Evolutionary conservation across 805 yeast species (phyloP).

Genomic region (Sporopachydermia lactativora): DNA sequence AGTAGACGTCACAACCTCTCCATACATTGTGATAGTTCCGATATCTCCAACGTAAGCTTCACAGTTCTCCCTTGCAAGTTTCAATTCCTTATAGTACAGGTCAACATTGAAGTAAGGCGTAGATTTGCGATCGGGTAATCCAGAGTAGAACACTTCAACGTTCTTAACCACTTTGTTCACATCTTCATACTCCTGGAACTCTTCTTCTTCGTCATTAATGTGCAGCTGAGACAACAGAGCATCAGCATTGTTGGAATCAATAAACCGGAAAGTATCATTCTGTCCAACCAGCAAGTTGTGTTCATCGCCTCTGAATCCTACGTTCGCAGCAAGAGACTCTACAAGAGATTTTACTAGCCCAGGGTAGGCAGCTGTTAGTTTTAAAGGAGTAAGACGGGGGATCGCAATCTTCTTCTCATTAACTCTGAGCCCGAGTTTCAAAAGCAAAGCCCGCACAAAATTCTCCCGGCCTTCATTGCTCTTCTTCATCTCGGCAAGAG

Average conservation of each 20-base stretch:
- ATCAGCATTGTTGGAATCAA: slow-evolving; percentile 5
- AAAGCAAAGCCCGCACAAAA: slow-evolving; percentile 44
- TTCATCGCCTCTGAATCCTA: slow-evolving; percentile 23
- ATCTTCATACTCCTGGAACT: slow-evolving; percentile 28
- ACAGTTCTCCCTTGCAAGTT: slow-evolving; percentile 18
- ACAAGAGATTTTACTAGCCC: slow-evolving; percentile 21
- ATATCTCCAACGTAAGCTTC: slow-evolving; percentile 22
- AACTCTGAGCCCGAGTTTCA: slow-evolving; percentile 55
- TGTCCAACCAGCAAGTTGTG: slow-evolving; percentile 33
- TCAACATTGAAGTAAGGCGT: slow-evolving; percentile 66
- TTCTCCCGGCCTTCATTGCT: slow-evolving; percentile 34
- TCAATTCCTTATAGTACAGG: slow-evolving; percentile 35
- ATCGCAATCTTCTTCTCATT: slow-evolving; percentile 32
- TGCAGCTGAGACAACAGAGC: no score
- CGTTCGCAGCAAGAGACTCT: slow-evolving; percentile 15
- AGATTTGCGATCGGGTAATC: slow-evolving; percentile 32
- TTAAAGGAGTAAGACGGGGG: slow-evolving; percentile 60
- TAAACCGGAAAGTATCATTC: slow-evolving; percentile 38
- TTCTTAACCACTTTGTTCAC: slow-evolving; percentile 44
- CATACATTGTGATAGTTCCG: slow-evolving; percentile 59
- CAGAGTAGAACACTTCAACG: slow-evolving; percentile 31
- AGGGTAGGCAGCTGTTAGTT: slow-evolving; percentile 30
- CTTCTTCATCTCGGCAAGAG: slow-evolving; percentile 27
- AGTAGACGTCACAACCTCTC: slow-evolving; percentile 87
- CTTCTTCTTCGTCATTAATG: slow-evolving; percentile 15